Conservation (phyloP, 2,329 filamentous ascomycete species). For the Fusarium nygamai region DNA sequence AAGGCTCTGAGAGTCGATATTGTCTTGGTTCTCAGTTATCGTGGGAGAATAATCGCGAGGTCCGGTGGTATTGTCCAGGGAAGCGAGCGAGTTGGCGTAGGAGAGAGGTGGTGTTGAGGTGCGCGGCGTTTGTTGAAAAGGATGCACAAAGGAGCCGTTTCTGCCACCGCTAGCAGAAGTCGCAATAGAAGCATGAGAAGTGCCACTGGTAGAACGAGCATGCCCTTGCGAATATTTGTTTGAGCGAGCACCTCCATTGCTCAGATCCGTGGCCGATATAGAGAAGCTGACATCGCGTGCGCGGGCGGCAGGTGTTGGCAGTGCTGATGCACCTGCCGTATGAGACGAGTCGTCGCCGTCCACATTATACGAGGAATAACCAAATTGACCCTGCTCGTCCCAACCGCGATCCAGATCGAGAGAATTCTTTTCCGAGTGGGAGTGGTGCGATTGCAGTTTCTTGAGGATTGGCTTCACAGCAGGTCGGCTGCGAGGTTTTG, state of each 20-base stretch:
- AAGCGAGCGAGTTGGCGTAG: slow-evolving; percentile 66
- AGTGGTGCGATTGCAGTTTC: slow-evolving; percentile 60
- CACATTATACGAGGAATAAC: slow-evolving; percentile 43
- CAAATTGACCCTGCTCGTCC: slow-evolving; percentile 60
- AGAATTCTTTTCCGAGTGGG: slow-evolving; percentile 69
- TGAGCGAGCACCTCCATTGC: slow-evolving; percentile 41
- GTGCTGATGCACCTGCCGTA: slow-evolving; percentile 37
- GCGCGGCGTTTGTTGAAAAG: slow-evolving; percentile 71
- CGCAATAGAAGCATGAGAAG: slow-evolving; percentile 65
- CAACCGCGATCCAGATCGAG: slow-evolving; percentile 69
- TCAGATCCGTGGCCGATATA: slow-evolving; percentile 50
- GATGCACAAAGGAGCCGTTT: slow-evolving; percentile 66
- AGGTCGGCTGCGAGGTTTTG: slow-evolving; percentile 59
- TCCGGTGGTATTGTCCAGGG: slow-evolving; percentile 55
- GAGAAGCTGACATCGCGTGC: slow-evolving; percentile 59
- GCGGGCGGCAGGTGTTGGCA: slow-evolving; percentile 31
- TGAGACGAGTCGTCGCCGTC: slow-evolving; percentile 42
- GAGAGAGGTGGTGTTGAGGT: slow-evolving; percentile 68
- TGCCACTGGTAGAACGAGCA: slow-evolving; percentile 66
- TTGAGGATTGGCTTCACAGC: slow-evolving; percentile 71
- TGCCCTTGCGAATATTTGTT: slow-evolving; percentile 66
- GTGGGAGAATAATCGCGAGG: slow-evolving; percentile 64
- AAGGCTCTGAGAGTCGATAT: slow-evolving; percentile 44
- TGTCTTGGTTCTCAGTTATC: slow-evolving; percentile 64
- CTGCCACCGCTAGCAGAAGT: slow-evolving; percentile 64